A percentile compares a stretch with the other conserved stretches of the same genome.
Conservation (phyloP, 192 early-diverging fungal genomes). For the Chytriomyces hyalinus region DNA sequence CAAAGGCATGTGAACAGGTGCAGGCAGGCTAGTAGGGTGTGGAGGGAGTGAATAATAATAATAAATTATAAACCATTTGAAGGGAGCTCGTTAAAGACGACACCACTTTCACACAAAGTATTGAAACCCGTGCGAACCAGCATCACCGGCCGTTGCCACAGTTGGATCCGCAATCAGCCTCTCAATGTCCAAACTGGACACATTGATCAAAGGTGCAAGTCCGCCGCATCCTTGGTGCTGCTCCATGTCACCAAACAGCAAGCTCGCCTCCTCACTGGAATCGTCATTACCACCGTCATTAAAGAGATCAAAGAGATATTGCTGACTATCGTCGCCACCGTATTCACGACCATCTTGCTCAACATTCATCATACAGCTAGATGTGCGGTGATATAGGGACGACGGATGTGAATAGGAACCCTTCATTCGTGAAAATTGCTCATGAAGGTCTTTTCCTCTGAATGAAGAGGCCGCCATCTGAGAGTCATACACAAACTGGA, state of each 20-base stretch:
- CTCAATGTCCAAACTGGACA: constrained; percentile 20
- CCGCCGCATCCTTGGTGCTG: background rate
- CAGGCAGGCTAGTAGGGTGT: too few species aligned
- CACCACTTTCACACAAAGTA: too few species aligned
- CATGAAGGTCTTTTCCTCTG: background rate
- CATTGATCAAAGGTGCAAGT: constrained; percentile 1
- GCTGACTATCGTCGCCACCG: background rate
- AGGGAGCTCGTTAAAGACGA: too few species aligned
- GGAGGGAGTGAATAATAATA: too few species aligned
- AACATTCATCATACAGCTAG: too few species aligned
- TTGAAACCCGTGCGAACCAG: too few species aligned
- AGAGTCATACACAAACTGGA: constrained; percentile 4
- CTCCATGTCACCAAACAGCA: constrained; percentile 25
- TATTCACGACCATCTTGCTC: background rate
- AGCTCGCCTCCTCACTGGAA: background rate
- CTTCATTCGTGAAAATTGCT: background rate
- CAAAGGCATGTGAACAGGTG: too few species aligned
- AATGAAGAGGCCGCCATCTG: background rate
- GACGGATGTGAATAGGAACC: background rate
- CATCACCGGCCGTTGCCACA: constrained; percentile 6
- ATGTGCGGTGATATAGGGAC: background rate
- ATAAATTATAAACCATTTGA: too few species aligned
- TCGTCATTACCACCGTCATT: background rate
- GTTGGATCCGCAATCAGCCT: constrained; percentile 21
- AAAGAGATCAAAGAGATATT: constrained; percentile 4